Conservation (phyloP, 768 basidiomycete genomes). For the Podaxis sp. region DNA sequence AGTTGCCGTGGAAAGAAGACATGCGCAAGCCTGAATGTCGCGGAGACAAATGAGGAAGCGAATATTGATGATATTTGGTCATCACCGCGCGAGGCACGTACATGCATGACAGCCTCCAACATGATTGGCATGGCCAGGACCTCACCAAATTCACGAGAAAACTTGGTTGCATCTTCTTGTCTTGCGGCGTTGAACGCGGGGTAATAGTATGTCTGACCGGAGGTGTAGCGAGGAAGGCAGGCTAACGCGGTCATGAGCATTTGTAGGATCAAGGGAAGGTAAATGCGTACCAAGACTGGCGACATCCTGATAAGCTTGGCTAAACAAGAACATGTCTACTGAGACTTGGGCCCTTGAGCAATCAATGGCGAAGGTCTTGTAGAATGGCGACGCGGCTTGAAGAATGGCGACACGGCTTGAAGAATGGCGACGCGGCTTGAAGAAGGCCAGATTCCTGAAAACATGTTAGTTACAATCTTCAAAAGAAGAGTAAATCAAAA, state of each 20-base stretch:
- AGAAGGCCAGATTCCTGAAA: slow-evolving; percentile 84
- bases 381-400: slow-evolving; percentile 75
- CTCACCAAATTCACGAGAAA: slow-evolving; percentile 95
- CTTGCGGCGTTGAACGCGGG: slow-evolving; percentile 96
- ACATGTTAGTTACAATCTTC: neutral
- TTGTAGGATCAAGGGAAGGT: neutral
- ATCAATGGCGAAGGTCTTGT: slow-evolving; percentile 98
- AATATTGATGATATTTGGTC: neutral
- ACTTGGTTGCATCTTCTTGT: slow-evolving; percentile 96
- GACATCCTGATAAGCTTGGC: slow-evolving; percentile 92
- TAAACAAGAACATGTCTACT: slow-evolving; percentile 99
- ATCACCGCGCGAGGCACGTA: slow-evolving; percentile 91
- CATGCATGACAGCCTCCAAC: slow-evolving; percentile 96
- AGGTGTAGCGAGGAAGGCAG: slow-evolving; percentile 94
- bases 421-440: slow-evolving; percentile 89
- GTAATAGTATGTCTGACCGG: slow-evolving; percentile 97
- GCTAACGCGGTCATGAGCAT: slow-evolving; percentile 42
- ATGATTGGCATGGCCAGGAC: slow-evolving; percentile 93
- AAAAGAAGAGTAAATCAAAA: neutral
- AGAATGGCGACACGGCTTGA: too few species aligned
- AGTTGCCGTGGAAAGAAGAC: slow-evolving; percentile 98
- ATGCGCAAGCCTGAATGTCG: slow-evolving; percentile 73
- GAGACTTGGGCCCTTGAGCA: slow-evolving; percentile 96
- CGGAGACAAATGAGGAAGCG: slow-evolving; percentile 1
- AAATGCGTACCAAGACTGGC: slow-evolving; percentile 74